Evolutionary conservation across 331 rosid genomes (phyloP).

Genomic region (Prunus yedoensis): DNA sequence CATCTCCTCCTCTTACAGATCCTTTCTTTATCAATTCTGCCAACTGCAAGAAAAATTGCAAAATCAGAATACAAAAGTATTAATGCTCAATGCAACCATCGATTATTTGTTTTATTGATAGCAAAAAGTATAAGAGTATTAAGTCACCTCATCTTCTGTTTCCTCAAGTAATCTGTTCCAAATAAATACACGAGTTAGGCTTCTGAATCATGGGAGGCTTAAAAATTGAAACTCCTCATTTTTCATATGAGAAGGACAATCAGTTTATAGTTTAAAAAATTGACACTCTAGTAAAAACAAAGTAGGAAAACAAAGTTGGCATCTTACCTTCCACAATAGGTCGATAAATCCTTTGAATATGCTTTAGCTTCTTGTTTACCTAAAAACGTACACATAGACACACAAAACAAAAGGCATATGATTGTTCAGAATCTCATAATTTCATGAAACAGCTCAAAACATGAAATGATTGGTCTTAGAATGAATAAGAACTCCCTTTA

Average conservation of each 20-base stretch:
- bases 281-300: not conserved
- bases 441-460: not conserved
- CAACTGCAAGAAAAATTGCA: conserved; percentile 47
- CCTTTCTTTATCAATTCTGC: conserved; percentile 81
- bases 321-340: conserved; percentile 84
- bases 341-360: conserved; percentile 74
- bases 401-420: not conserved
- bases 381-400: conserved; percentile 5
- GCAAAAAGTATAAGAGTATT: not conserved
- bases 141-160: conserved; percentile 81
- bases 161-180: conserved; percentile 81
- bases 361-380: conserved; percentile 96
- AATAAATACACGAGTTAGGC: conserved; percentile 27
- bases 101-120: conserved; percentile 1
- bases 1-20: conserved; percentile 70
- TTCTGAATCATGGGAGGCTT: not conserved
- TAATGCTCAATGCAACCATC: conserved; percentile 6
- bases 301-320: conserved; percentile 13
- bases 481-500: not conserved
- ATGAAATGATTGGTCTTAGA: not conserved
- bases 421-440: not conserved
- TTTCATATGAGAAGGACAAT: conserved; percentile 1
- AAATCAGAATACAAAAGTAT: conserved; percentile 17
- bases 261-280: not conserved
- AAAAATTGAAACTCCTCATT: not conserved